Conservation (phyloP, 345 rosid species). For the Pugionium dolabratum region DNA sequence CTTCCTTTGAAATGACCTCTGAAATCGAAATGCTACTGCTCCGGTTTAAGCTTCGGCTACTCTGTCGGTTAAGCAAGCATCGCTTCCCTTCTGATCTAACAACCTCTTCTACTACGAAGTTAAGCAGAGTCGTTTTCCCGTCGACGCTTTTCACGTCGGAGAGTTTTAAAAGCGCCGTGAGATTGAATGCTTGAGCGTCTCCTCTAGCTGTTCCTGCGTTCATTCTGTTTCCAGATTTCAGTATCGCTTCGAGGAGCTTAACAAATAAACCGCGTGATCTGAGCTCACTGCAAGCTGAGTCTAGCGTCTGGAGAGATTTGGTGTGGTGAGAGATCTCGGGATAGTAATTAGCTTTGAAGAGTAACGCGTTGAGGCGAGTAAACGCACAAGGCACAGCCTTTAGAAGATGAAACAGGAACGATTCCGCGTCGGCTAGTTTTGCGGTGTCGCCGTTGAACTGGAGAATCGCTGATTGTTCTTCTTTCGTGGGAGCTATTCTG, state of each 20-base stretch:
- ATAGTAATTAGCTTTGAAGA: constrained; percentile 64
- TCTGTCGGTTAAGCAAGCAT: constrained; percentile 28
- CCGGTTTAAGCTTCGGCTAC: constrained; percentile 26
- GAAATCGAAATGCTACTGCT: constrained; percentile 27
- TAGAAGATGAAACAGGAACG: constrained; percentile 60
- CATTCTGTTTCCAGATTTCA: constrained; percentile 85
- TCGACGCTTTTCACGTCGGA: constrained; percentile 24
- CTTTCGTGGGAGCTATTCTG: constrained; percentile 65
- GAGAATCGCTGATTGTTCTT: constrained; percentile 61
- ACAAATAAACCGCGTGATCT: constrained; percentile 67
- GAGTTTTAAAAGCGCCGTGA: constrained; percentile 62
- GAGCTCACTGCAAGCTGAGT: constrained; percentile 65
- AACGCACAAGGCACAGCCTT: constrained; percentile 75
- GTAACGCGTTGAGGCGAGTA: constrained; percentile 58
- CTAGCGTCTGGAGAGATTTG: constrained; percentile 56
- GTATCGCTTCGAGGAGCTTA: constrained; percentile 79
- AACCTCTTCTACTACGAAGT: constrained; percentile 81
- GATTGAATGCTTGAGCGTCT: constrained; percentile 77
- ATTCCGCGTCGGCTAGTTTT: constrained; percentile 71
- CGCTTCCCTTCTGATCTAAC: constrained; percentile 65
- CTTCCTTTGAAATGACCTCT: constrained; percentile 43
- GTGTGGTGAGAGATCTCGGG: constrained; percentile 60
- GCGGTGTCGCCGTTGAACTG: constrained; percentile 52
- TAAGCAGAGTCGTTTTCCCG: constrained; percentile 79
- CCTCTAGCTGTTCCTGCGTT: constrained; percentile 92